Evolutionary conservation across 768 basidiomycete genomes (phyloP), one percentile per base, ranked within the genome.

Genomic region (Bullera alba): DNA sequence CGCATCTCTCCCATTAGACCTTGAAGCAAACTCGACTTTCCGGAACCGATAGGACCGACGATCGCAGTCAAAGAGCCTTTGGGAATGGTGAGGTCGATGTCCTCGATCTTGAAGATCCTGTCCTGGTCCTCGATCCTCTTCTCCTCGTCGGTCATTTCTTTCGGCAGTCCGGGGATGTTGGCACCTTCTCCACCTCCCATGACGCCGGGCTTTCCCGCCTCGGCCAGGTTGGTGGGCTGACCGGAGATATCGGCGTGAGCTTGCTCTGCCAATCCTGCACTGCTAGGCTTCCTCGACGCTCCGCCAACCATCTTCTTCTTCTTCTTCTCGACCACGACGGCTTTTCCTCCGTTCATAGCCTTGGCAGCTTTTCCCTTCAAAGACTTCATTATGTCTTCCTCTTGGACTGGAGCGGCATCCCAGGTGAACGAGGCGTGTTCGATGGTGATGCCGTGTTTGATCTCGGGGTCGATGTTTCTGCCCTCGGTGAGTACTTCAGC

Each of bases 1-100:
- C 83, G 76, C 89, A 92, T 92, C 70, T 92, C 89, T 54, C 66
- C 66, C 60, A 74, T 68, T 8, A 74, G 48, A 37, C 68, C 73
- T 46, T 69, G 65, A 3, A 74, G 57, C 34, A 74, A 54, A 46
- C 51, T 55, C 0, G 61, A 63, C 53, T 74, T 73, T 19, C 72
- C 65, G n/a, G 54, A 60, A 5, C 87, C 87, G 21, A 89, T 86
- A 2, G 85, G 78, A 2, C 87, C 90, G 25, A 91, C 88, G 35
- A 96, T 81, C 0, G 89, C 91, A 5, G 85, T 80, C 7, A 93
- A 77, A 61, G 85, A 78, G 0, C 89, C 89, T 0, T 81, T 76
- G 1, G 86, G 84, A 43, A 95, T 81, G 14, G 73, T 72, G 53
- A 96, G 63, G 52, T 80, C 77, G 54, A 93, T 71, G 51, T 84